Evolutionary conservation across 2,329 filamentous ascomycete genomes (phyloP), one percentile per base, ranked within the genome.

Genomic region (Cryphonectria japonica): DNA sequence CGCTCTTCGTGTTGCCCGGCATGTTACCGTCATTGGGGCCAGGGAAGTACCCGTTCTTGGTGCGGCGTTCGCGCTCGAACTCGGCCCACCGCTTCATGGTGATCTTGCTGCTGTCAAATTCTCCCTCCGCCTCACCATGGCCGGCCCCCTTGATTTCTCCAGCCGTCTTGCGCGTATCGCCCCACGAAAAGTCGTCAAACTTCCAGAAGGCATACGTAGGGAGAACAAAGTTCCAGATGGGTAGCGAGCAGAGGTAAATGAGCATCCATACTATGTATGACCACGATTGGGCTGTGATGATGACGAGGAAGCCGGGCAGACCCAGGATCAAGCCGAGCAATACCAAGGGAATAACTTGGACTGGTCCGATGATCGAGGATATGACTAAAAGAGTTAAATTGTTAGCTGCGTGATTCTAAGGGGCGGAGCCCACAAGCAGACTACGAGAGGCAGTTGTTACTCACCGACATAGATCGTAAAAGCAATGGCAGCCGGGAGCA

Each of bases 121-220:
- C 96, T 74, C 96, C 96, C 82, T 98, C 94, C 74, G 92, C 92
- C 78, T 95, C 95, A 73, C 94, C 90, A 26, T 73, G 71, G 43
- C 93, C 93, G 2, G 88, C 93, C 83, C 95, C 96, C 85, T 95
- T 95, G 19, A 89, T 91, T 78, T 97, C 95, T 39, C 95, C 95
- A 0, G 91, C 93, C 57, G 95, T 97, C 88, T 98, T 97, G 73
- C 96, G 90, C 69, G 96, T 99, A 74, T 99, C 97, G 78, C 96
- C 96, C 96, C 96, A 99, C 70, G 93, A 97, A 86, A 99, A 99
- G 84, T 99, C 96, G 80, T 99, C 96, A 80, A 99, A 99, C 84
- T 99, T 98, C 96, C 96, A 99, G 86, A 95, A 99, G 3, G 96
- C 92, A 79, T 99, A 99, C 9, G 89, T 89, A 0, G 96, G 96